A percentile compares a stretch with the other conserved stretches of the same genome.
phyloP scores from a whole-genome alignment of 495 filamentous ascomycete genomes.

The Aspergillus heteromorphus region DNA sequence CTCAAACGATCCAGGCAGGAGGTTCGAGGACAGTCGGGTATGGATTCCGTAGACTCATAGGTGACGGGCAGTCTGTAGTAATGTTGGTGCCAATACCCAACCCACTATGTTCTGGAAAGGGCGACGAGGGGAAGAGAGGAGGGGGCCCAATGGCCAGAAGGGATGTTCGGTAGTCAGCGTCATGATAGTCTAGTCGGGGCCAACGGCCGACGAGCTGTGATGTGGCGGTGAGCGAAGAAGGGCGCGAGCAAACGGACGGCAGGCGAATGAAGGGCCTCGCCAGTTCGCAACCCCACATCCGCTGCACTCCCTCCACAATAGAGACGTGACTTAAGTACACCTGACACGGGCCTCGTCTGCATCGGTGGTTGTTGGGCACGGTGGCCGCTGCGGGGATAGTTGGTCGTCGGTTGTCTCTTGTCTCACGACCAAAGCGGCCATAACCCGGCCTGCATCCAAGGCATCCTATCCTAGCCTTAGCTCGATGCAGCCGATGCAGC shows the following conservation, averaged over 20 bases:
- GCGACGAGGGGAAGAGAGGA: conserved; percentile 5
- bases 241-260: conserved; percentile 22
- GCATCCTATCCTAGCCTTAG: background rate
- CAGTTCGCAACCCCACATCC: conserved; percentile 32
- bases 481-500: conserved; percentile 7
- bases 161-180: conserved; percentile 4
- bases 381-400: conserved; percentile 7
- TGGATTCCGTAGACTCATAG: background rate
- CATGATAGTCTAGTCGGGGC: background rate
- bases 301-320: conserved; percentile 6
- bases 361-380: conserved; percentile 9
- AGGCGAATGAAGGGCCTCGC: conserved; percentile 21
- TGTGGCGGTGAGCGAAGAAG: conserved; percentile 39
- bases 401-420: background rate
- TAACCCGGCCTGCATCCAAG: conserved; percentile 4
- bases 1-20: conserved; percentile 7
- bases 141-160: conserved; percentile 20
- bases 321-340: background rate
- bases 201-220: conserved; percentile 16
- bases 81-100: conserved; percentile 4
- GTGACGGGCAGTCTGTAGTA: too few species aligned
- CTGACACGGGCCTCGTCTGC: conserved; percentile 1
- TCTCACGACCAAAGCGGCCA: background rate
- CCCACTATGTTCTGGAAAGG: conserved; percentile 16
- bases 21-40: conserved; percentile 1